Percentiles rank a stretch among this genome's conserved stretches.
These are phyloP conservation scores for Penicillium sp. DNA, from an alignment of 2,329 filamentous ascomycete species.

Conservation along the genomic window DNA sequence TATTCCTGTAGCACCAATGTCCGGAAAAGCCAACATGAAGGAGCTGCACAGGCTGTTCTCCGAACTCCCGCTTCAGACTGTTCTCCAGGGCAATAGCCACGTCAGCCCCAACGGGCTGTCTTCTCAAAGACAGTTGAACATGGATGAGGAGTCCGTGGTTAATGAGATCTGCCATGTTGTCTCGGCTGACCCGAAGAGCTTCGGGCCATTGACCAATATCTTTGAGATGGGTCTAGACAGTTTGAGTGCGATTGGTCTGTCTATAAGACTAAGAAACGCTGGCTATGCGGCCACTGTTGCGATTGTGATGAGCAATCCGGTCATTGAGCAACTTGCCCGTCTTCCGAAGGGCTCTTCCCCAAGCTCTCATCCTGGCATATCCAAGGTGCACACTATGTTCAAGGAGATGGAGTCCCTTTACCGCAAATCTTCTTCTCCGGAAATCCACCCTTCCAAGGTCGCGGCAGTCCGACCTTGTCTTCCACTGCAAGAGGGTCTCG, in stretches of 20 bases:
- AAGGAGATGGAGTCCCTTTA: conserved; percentile 29
- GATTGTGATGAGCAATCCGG: conserved; percentile 41
- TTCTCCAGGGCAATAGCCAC: conserved; percentile 28
- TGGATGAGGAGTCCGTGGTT: conserved; percentile 33
- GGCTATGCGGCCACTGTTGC: conserved; percentile 41
- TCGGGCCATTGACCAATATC: conserved; percentile 36
- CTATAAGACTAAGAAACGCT: conserved; percentile 37
- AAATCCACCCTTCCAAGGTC: conserved; percentile 20
- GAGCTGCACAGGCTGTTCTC: conserved; percentile 34
- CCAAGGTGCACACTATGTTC: conserved; percentile 19
- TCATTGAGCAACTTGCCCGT: conserved; percentile 39
- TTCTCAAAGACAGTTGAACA: conserved; percentile 24
- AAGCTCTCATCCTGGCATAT: not conserved
- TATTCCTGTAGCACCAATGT: conserved; percentile 35
- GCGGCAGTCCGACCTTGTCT: conserved; percentile 33
- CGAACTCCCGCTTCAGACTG: conserved; percentile 29
- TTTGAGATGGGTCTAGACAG: conserved; percentile 47
- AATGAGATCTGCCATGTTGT: conserved; percentile 31
- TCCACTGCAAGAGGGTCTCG: conserved; percentile 40
- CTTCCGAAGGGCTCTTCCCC: conserved; percentile 24
- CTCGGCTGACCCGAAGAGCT: conserved; percentile 21
- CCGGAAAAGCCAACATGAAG: conserved; percentile 41
- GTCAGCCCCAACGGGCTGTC: conserved; percentile 1
- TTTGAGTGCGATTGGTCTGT: conserved; percentile 43
- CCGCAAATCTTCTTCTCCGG: conserved; percentile 18